Percentiles rank a stretch among this genome's conserved stretches.
Conservation (phyloP, 352 stramenopile genomes). For the Saprolegnia parasitica region DNA sequence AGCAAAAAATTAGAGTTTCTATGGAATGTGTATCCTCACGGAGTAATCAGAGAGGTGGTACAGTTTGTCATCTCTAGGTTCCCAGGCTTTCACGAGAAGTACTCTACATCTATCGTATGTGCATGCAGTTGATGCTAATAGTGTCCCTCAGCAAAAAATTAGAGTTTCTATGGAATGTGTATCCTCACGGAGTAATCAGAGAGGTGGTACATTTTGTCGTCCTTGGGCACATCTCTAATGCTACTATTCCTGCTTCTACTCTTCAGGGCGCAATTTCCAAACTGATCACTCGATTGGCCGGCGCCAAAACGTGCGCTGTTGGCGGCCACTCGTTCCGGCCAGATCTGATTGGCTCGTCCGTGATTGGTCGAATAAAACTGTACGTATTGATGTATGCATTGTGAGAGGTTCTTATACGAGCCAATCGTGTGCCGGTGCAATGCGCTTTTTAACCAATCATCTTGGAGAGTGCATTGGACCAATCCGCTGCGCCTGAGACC, state of each 20-base stretch:
- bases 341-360: no score
- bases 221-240: constrained; percentile 35
- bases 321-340: no score
- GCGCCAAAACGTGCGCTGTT: neutral
- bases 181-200: constrained; percentile 36
- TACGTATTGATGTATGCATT: no score
- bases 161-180: constrained; percentile 56
- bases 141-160: constrained; percentile 79
- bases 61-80: constrained; percentile 70
- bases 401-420: no score
- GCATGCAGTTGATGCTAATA: no score
- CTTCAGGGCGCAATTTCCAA: neutral
- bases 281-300: neutral
- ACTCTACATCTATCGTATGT: no score
- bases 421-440: no score
- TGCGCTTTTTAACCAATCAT: no score
- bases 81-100: neutral
- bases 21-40: constrained; percentile 42
- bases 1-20: constrained; percentile 86
- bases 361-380: no score
- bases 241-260: neutral
- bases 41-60: constrained; percentile 37
- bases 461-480: no score
- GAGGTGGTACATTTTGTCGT: constrained; percentile 67
- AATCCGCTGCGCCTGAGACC: no score